A percentile compares a stretch with the other conserved stretches of the same genome.
phyloP scores from a whole-genome alignment of 1,284 basidiomycete genomes.

The Lentinus polychrous region DNA sequence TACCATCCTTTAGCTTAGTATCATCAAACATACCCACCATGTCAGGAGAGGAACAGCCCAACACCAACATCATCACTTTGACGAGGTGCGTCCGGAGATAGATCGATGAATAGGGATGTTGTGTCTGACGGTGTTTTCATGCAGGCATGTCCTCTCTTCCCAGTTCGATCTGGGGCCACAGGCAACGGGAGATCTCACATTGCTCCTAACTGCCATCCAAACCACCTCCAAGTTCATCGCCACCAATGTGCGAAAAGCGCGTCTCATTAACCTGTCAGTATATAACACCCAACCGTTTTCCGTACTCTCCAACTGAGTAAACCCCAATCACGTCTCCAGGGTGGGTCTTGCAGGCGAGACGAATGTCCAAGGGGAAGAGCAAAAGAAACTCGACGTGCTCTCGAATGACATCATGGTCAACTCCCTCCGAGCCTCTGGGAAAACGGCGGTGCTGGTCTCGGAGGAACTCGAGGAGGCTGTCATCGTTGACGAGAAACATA shows the following conservation, averaged over 20 bases:
- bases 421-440: constrained; percentile 86
- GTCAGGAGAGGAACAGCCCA: constrained; percentile 63
- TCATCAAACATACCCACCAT: constrained; percentile 25
- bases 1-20: constrained; percentile 11
- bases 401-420: constrained; percentile 99
- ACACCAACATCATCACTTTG: constrained; percentile 86
- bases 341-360: constrained; percentile 94
- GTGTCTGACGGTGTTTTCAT: no score
- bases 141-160: constrained; percentile 82
- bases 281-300: constrained; percentile 5
- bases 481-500: constrained; percentile 74
- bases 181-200: constrained; percentile 91
- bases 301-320: not conserved
- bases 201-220: constrained; percentile 93
- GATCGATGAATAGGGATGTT: no score
- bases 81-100: constrained; percentile 59
- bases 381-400: constrained; percentile 98
- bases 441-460: constrained; percentile 93
- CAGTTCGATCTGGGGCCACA: constrained; percentile 73
- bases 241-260: constrained; percentile 94
- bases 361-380: constrained; percentile 98
- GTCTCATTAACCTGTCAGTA: constrained; percentile 92
- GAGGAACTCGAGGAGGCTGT: constrained; percentile 94
- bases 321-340: constrained; percentile 35
- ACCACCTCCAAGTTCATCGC: constrained; percentile 97